Evolutionary conservation across 805 yeast species (phyloP), one percentile per base, ranked within the genome.

Genomic region (Candida saitoana): DNA sequence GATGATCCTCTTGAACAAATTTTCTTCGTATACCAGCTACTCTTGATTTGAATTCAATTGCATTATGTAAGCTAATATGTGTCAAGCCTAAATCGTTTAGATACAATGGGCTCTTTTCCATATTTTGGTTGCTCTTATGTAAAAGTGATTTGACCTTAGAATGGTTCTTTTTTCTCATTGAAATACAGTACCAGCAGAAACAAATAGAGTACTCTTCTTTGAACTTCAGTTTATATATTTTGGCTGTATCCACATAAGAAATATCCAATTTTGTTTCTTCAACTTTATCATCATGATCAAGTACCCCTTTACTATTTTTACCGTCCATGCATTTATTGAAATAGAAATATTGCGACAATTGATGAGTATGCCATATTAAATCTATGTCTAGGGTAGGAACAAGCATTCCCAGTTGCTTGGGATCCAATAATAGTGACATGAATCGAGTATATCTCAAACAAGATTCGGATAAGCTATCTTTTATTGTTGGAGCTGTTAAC

Each of bases 381-480:
- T 58, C 62, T 19, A 59, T 57, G 33, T 59, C 63, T 35, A 59
- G 44, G 3, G 62, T 56, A 0, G 64, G 63, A 1, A 57, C 56
- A 6, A 48, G 19, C 15, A 54, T 12, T 22, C 27, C 27, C 11
- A 11, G 6, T 11, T 22, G 27, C 11, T 22, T 22, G 6, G 27
- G 27, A 11, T 22, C 27, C 11, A 22, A 22, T 11, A 22, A 22
- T 22, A 22, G 11, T 9, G 36, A 14, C 18, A 48, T 42, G 33
- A 58, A 59, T 6, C 51, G 44, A 7, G 40, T 9, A 38, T 59
- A 59, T 36, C 64, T 44, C 14, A 36, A 35, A 15, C 36, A 37
- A 3, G 61, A 34, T 24, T 51, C 53, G 14, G 42, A 39, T 14
- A 54, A 5, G 16, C 37, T 48, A 11, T 45, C 51, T 11, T 31